These are phyloP conservation scores for Ogataea siamensis DNA, from an alignment of 805 yeast genomes.

Conservation along the genomic window DNA sequence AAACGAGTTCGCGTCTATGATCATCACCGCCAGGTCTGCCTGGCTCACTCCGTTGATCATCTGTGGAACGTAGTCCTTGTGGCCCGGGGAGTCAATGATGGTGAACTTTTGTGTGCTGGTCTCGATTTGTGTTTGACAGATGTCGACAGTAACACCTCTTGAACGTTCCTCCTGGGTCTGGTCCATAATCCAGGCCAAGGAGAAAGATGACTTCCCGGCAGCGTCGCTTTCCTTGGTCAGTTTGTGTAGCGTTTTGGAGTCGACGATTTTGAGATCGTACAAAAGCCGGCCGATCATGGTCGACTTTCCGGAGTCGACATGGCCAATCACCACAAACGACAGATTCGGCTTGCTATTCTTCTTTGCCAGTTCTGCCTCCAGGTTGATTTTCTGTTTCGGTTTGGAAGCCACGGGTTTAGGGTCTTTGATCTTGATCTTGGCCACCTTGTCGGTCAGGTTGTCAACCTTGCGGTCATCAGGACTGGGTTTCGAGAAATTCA, in stretches of 20 bases:
- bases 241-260: slow-evolving; percentile 60
- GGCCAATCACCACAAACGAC: slow-evolving; percentile 81
- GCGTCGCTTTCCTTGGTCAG: slow-evolving; percentile 62
- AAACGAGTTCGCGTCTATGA: slow-evolving; percentile 72
- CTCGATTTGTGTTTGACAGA: slow-evolving; percentile 65
- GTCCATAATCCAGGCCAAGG: slow-evolving; percentile 84
- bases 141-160: slow-evolving; percentile 78
- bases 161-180: slow-evolving; percentile 73
- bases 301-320: slow-evolving; percentile 84
- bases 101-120: slow-evolving; percentile 55
- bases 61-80: slow-evolving; percentile 77
- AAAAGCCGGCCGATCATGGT: slow-evolving; percentile 74
- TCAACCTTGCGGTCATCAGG: slow-evolving; percentile 64
- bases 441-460: slow-evolving; percentile 26
- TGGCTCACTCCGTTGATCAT: slow-evolving; percentile 83
- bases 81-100: slow-evolving; percentile 85
- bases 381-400: slow-evolving; percentile 44
- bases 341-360: slow-evolving; percentile 49
- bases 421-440: slow-evolving; percentile 22
- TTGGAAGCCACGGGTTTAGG: slow-evolving; percentile 33
- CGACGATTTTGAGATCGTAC: slow-evolving; percentile 65
- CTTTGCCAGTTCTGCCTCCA: slow-evolving; percentile 38
- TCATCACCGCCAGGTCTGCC: slow-evolving; percentile 72
- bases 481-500: slow-evolving; percentile 65
- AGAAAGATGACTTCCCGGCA: slow-evolving; percentile 74